Evolutionary conservation across 2,329 filamentous ascomycete genomes (phyloP).

Genomic region (Coleophoma eucalyptorum): DNA sequence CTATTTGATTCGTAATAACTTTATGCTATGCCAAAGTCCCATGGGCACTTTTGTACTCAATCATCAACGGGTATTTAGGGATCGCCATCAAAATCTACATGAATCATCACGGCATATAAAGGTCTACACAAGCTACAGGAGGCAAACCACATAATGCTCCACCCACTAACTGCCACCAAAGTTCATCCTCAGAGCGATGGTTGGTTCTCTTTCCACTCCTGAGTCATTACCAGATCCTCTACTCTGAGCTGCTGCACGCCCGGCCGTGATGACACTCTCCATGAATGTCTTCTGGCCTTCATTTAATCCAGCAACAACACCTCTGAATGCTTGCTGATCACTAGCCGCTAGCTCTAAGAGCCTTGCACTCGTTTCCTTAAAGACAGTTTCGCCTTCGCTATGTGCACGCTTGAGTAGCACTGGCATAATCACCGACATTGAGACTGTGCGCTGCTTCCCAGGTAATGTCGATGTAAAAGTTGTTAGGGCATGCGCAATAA

Average conservation of each 20-base stretch:
- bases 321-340: constrained; percentile 70
- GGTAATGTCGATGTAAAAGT: constrained; percentile 57
- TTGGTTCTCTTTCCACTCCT: constrained; percentile 59
- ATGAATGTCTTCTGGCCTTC: constrained; percentile 70
- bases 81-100: no score
- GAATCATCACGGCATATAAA: no score
- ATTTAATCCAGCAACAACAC: constrained; percentile 68
- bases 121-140: no score
- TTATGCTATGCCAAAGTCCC: no score
- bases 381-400: constrained; percentile 52
- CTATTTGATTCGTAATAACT: no score
- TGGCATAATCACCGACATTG: constrained; percentile 74
- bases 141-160: no score
- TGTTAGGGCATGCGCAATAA: constrained; percentile 72
- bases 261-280: constrained; percentile 74
- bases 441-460: constrained; percentile 46
- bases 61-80: no score
- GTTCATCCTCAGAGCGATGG: constrained; percentile 91
- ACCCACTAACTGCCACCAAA: constrained; percentile 49
- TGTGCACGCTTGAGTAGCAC: constrained; percentile 70
- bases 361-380: constrained; percentile 70
- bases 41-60: no score
- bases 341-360: constrained; percentile 77
- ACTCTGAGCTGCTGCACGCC: constrained; percentile 36
- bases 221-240: constrained; percentile 34